Conservation (phyloP, 257 asterid genomes). For the Rhazya stricta region DNA sequence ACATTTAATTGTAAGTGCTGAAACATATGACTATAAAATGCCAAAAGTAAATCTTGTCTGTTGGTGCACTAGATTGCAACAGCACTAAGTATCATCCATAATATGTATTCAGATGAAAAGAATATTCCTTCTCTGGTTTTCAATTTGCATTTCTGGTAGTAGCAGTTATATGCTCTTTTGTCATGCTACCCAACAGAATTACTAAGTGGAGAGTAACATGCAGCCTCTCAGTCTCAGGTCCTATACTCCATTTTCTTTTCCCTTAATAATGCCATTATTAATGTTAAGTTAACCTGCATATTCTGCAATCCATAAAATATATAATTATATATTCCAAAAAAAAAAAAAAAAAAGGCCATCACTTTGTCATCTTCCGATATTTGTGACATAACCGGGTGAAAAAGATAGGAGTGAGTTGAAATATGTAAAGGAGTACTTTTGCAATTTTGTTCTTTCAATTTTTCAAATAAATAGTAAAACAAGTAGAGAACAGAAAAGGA, state of each 20-base stretch:
- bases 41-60: constrained; percentile 24
- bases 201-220: constrained; percentile 45
- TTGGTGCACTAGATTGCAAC: constrained; percentile 29
- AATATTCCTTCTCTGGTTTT: constrained; percentile 41
- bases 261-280: neutral
- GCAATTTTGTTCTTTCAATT: neutral
- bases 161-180: constrained; percentile 30
- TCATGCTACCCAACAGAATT: neutral
- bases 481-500: neutral
- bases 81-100: constrained; percentile 12
- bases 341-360: neutral
- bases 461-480: neutral
- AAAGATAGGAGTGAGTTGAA: neutral
- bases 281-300: neutral
- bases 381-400: neutral
- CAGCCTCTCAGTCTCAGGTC: constrained; percentile 4
- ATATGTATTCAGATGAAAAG: constrained; percentile 2
- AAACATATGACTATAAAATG: neutral
- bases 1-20: neutral
- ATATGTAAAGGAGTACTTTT: neutral
- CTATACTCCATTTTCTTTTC: neutral
- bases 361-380: neutral
- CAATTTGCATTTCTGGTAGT: constrained; percentile 14
- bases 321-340: too few relatives aligned
- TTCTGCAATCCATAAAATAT: neutral